Conservation (phyloP, 2,329 filamentous ascomycete species). For the Fusarium neocosmosporiellum region DNA sequence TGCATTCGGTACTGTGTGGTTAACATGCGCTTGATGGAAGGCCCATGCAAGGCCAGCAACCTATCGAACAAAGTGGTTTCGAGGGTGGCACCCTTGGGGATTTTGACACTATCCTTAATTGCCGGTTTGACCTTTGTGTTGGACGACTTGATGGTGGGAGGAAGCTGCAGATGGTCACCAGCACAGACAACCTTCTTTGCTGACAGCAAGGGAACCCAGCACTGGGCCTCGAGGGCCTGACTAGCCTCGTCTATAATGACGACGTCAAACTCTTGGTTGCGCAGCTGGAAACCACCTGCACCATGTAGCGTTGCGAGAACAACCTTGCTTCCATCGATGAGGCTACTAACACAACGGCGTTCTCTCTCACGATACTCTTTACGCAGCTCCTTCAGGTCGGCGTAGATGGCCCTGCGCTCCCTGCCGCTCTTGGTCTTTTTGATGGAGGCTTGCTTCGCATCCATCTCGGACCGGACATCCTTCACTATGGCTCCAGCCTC, state of each 20-base stretch:
- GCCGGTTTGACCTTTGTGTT: slow-evolving; percentile 62
- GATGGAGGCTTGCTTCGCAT: slow-evolving; percentile 88
- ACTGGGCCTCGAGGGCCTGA: slow-evolving; percentile 95
- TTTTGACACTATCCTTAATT: slow-evolving; percentile 49
- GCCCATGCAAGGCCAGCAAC: slow-evolving; percentile 82
- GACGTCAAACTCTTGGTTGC: slow-evolving; percentile 86
- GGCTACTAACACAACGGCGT: slow-evolving; percentile 78
- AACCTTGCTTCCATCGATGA: slow-evolving; percentile 83
- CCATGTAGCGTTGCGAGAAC: slow-evolving; percentile 94
- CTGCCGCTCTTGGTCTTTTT: slow-evolving; percentile 85
- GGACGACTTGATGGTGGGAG: slow-evolving; percentile 90
- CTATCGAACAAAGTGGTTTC: slow-evolving; percentile 96
- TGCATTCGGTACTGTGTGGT: slow-evolving; percentile 99
- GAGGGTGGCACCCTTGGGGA: slow-evolving; percentile 69
- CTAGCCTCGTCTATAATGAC: slow-evolving; percentile 97
- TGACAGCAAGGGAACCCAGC: slow-evolving; percentile 89
- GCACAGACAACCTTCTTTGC: slow-evolving; percentile 89
- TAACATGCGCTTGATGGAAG: slow-evolving; percentile 90
- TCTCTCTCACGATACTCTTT: slow-evolving; percentile 92
- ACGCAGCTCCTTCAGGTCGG: slow-evolving; percentile 83
- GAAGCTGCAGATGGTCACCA: slow-evolving; percentile 93
- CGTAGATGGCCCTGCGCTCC: slow-evolving; percentile 85
- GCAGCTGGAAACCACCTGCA: slow-evolving; percentile 85
- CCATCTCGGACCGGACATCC: slow-evolving; percentile 93
- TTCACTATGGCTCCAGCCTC: slow-evolving; percentile 90